A percentile compares a stretch with the other conserved stretches of the same genome.
Evolutionary conservation across 2,329 filamentous ascomycete species (phyloP).

Genomic region (Moelleriella libera): DNA sequence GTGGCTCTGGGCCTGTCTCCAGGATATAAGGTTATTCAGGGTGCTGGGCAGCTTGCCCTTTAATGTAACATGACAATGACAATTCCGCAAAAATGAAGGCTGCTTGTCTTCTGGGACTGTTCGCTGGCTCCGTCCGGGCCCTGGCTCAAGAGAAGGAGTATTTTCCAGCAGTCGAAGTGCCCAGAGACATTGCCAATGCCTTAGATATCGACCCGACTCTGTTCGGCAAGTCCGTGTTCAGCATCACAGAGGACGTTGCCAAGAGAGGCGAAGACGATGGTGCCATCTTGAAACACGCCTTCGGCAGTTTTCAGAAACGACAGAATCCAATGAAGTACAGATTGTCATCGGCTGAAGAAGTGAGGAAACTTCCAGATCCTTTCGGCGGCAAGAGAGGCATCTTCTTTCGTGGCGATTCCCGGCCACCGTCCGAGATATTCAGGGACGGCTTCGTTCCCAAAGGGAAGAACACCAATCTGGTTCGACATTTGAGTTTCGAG

Average conservation of each 20-base stretch:
- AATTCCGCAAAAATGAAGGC: no score
- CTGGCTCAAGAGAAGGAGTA: background rate
- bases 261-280: background rate
- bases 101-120: no score
- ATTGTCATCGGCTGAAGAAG: background rate
- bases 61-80: no score
- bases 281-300: no score
- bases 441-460: slow-evolving; percentile 1
- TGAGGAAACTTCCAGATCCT: background rate
- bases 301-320: background rate
- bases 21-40: no score
- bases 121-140: no score
- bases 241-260: background rate
- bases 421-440: slow-evolving; percentile 2
- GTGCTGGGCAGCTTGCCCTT: no score
- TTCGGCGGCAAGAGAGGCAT: slow-evolving; percentile 1
- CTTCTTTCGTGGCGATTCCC: slow-evolving; percentile 6
- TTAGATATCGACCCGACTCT: background rate
- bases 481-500: slow-evolving; percentile 1
- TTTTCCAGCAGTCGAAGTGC: background rate
- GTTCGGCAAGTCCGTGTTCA: background rate
- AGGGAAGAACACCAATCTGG: slow-evolving; percentile 2
- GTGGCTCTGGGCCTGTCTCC: no score
- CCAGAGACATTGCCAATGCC: background rate
- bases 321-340: background rate